Evolutionary conservation across 2,329 filamentous ascomycete species (phyloP), one percentile per base, ranked within the genome.

Genomic region (Diaporthe helianthi): DNA sequence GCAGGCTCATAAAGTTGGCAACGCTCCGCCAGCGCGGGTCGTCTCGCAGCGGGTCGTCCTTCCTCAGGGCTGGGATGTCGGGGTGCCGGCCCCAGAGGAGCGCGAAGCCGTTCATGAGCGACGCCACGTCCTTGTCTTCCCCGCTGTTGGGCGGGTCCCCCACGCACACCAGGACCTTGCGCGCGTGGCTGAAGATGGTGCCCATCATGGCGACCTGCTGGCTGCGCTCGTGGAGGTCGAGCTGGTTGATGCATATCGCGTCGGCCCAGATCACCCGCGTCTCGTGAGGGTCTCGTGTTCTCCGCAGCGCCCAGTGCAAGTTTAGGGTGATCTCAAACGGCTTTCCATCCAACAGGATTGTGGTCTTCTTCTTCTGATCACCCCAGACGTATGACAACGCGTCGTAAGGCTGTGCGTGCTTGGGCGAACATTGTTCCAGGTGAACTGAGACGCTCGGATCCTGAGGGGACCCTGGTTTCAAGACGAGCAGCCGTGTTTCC

Each of bases 131-230:
- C 8, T 63, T 31, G n/a, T 63, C 58, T 2, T 22, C 58, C 2
- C n/a, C 44, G 8, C 7, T 2, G 8, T 12, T 8, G 4, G 29
- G 58, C 5, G 58, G 29, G 3, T 63, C 29, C 2, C 58, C 58
- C 8, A 4, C 15, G n/a, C 58, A 63, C 7, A 63, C 12, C 7
- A 63, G 44, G 12, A 63, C 58, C 2, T 5, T 13, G 26, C 29
- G 53, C 15, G 68, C 53, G 12, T 9, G 19, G 29, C 36, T 36
- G 46, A 66, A 70, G 5, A 70, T 68, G 15, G 29, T 31, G 13
- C 68, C 68, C 68, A 70, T 70, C 53, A 67, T 67, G 10, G 64
- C 53, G 36, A 67, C 68, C n/a, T 70, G 68, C 31, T 49, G 29
- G 13, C 66, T 51, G 19, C 63, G 64, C 33, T 70, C 68, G 22